These are phyloP conservation scores for Neonothopanus nambi DNA, from an alignment of 1,284 basidiomycete genomes.

Conservation along the genomic window DNA sequence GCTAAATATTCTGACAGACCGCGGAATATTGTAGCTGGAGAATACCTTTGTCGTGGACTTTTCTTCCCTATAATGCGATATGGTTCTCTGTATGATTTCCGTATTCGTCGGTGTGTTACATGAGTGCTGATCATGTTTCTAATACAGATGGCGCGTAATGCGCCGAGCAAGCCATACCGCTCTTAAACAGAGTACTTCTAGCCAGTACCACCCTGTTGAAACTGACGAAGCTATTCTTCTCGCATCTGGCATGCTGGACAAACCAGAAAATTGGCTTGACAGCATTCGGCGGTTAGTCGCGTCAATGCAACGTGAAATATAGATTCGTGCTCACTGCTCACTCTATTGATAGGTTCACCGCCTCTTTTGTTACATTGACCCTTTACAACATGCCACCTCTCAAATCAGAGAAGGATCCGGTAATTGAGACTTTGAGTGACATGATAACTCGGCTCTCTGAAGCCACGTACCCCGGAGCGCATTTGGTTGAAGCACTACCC, in stretches of 20 bases:
- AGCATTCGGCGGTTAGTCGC: constrained; percentile 6
- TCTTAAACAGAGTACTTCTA: constrained; percentile 1
- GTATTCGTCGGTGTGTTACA: background rate
- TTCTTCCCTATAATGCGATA: constrained; percentile 1
- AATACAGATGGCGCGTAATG: constrained; percentile 9
- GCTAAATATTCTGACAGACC: constrained; percentile 13
- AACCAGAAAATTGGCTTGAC: background rate
- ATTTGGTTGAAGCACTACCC: constrained; percentile 10
- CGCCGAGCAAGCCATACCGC: constrained; percentile 10
- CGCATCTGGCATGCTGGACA: constrained; percentile 2
- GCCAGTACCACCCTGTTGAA: constrained; percentile 8
- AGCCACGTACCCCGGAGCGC: constrained; percentile 6
- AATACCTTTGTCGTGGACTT: background rate
- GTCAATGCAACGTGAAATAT: background rate
- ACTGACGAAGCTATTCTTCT: constrained; percentile 10
- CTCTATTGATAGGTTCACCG: background rate
- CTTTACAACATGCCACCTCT: constrained; percentile 3
- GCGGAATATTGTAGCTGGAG: constrained; percentile 3
- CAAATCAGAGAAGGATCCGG: background rate
- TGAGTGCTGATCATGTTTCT: background rate
- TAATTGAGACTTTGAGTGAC: background rate
- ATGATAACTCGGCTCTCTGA: constrained; percentile 1
- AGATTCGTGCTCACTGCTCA: background rate
- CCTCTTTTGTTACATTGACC: constrained; percentile 1
- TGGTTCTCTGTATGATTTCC: constrained; percentile 2